Base-by-base conservation (phyloP, 2,329 filamentous ascomycete genomes). In the Coleophoma eucalyptorum region DNA sequence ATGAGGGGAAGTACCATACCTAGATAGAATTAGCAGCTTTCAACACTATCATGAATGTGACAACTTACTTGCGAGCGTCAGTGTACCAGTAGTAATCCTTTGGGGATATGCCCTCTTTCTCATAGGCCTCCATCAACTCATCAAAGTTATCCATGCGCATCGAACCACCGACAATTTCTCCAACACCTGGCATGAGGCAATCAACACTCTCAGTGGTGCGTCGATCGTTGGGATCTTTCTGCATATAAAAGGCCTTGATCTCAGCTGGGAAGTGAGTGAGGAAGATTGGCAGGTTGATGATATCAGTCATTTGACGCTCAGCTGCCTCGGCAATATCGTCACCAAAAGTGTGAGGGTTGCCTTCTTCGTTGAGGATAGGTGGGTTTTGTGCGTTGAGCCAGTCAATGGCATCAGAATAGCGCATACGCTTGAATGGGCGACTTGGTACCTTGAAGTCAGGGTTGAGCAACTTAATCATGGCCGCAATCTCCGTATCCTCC, bases 231-330 rank as follows among this genome's bases (percentile, higher is more conserved):
- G 79, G 76, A 62, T 93, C 94, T 72, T 87, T 92, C 73, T 92
- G 87, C 94, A 99, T 99, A 80, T 99, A 99, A 71, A 99, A 99
- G 1, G 94, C 89, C 79, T 99, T 99, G 79, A 99, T 96, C 74
- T 93, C 90, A 53, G 86, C 86, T 18, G 94, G 94, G 83, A 99
- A 99, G 73, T 97, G 93, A 2, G 93, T 97, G 40, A 97, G 80
- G 77, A 97, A 90, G 70, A 99, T 96, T 55, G 94, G 94, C 49
- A 83, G 77, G 83, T 95, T 94, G 78, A 99, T 96, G 61, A 87
- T 88, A 69, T 99, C 94, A 1, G 93, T 97, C 94, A 99, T 99
- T 67, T 79, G 83, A 62, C 94, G 88, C 80, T 99, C 94, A 12
- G 94, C 94, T 12, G 94, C 94, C 73, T 97, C 94, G 58, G 94